Evolutionary conservation across 768 basidiomycete species (phyloP).

Genomic region (Daedaleopsis sinensis): DNA sequence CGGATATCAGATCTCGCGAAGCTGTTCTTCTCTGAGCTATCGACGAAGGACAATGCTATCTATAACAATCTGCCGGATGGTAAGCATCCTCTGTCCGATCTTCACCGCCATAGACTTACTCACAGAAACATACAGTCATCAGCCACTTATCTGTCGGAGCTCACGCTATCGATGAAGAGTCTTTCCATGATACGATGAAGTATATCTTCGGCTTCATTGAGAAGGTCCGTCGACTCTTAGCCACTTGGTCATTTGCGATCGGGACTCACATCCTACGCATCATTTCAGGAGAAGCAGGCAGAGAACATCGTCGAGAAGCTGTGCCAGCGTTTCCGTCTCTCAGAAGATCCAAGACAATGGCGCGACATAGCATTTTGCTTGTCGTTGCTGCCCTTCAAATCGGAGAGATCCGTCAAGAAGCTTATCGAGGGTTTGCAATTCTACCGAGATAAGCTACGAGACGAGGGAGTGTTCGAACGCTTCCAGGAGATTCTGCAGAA

Average conservation of each 20-base stretch:
- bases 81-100: conserved; percentile 35
- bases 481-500: conserved; percentile 93
- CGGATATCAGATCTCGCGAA: conserved; percentile 94
- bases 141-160: conserved; percentile 90
- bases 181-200: conserved; percentile 89
- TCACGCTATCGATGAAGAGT: conserved; percentile 90
- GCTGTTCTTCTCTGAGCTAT: conserved; percentile 94
- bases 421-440: conserved; percentile 89
- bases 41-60: conserved; percentile 98
- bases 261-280: neutral
- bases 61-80: conserved; percentile 98
- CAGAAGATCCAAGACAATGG: conserved; percentile 93
- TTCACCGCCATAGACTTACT: neutral
- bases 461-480: conserved; percentile 73
- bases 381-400: conserved; percentile 94
- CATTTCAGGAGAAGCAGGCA: conserved; percentile 89
- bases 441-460: conserved; percentile 97
- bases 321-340: conserved; percentile 90
- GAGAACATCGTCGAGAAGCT: conserved; percentile 97
- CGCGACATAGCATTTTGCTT: conserved; percentile 96
- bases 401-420: conserved; percentile 94
- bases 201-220: conserved; percentile 98
- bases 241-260: neutral
- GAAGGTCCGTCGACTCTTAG: conserved; percentile 59
- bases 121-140: conserved; percentile 63